These are phyloP conservation scores for Saccharomyces mikatae DNA, from an alignment of 805 yeast species.

Conservation along the genomic window DNA sequence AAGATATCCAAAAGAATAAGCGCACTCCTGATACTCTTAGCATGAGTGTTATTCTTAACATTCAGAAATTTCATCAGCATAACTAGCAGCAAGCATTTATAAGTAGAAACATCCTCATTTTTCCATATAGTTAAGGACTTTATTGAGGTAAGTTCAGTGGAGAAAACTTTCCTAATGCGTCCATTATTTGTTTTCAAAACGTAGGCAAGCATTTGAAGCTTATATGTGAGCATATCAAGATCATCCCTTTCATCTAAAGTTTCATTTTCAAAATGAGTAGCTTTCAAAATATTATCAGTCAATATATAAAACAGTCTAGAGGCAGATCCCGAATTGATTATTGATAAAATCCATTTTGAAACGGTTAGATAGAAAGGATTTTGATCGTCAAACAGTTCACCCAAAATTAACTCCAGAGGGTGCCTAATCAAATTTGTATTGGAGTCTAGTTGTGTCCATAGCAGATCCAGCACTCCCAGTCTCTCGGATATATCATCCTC, in stretches of 20 bases:
- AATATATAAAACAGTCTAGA: slow-evolving; percentile 55
- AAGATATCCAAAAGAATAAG: slow-evolving; percentile 40
- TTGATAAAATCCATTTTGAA: slow-evolving; percentile 41
- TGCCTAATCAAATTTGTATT: slow-evolving; percentile 35
- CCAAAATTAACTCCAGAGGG: slow-evolving; percentile 63
- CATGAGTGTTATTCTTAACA: slow-evolving; percentile 25
- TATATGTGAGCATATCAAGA: slow-evolving; percentile 53
- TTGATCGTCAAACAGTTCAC: slow-evolving; percentile 43
- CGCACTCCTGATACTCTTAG: slow-evolving; percentile 36
- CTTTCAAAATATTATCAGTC: slow-evolving; percentile 44
- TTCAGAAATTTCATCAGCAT: slow-evolving; percentile 41
- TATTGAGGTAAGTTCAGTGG: slow-evolving; percentile 51
- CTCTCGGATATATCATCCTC: slow-evolving; percentile 34
- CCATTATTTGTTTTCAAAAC: slow-evolving; percentile 43
- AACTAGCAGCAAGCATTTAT: slow-evolving; percentile 46
- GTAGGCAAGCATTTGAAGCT: slow-evolving; percentile 44
- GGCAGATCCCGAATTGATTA: slow-evolving; percentile 44
- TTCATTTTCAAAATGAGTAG: slow-evolving; percentile 28
- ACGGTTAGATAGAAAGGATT: slow-evolving; percentile 37
- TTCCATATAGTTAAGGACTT: slow-evolving; percentile 26
- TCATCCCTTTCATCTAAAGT: slow-evolving; percentile 45
- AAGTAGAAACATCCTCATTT: slow-evolving; percentile 46
- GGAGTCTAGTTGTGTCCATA: slow-evolving; percentile 67
- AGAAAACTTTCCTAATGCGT: slow-evolving; percentile 40
- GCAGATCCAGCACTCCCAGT: slow-evolving; percentile 47